Conservation (phyloP, 768 basidiomycete species). For the Auriculariales sp. region DNA sequence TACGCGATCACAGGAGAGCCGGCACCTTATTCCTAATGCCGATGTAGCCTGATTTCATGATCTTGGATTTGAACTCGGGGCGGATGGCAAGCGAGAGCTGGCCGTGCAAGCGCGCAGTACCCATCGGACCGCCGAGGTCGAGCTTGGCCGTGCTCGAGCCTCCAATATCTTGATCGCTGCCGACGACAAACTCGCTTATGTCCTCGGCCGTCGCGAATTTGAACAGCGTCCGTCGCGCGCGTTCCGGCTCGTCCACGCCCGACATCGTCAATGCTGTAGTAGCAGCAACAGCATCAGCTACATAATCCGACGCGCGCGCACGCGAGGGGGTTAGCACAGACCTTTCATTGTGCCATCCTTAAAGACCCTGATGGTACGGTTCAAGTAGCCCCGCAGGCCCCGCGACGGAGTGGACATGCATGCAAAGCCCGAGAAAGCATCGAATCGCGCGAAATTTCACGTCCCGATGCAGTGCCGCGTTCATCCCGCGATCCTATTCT, state of each 20-base stretch:
- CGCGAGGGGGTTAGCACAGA: not conserved
- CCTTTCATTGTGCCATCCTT: not conserved
- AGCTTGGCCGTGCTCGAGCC: conserved; percentile 62
- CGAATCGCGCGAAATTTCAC: no score
- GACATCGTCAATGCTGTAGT: conserved; percentile 64
- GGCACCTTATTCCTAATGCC: conserved; percentile 75
- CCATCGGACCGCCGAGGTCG: conserved; percentile 29
- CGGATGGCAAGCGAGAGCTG: conserved; percentile 59
- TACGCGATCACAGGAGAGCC: not conserved
- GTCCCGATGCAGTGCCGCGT: no score
- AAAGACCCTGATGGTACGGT: not conserved
- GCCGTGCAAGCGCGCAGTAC: conserved; percentile 62
- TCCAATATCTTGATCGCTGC: conserved; percentile 83
- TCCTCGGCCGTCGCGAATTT: conserved; percentile 46
- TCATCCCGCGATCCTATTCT: no score
- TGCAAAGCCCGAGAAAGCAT: no score
- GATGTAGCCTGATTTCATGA: conserved; percentile 70
- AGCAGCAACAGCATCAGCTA: no score
- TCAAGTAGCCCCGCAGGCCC: not conserved
- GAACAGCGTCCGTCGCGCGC: conserved; percentile 50
- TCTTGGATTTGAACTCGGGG: conserved; percentile 45
- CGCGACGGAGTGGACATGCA: not conserved
- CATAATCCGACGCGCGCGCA: not conserved
- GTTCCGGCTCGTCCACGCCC: conserved; percentile 50
- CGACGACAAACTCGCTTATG: conserved; percentile 50